Percentiles rank a stretch among this genome's conserved stretches.
Evolutionary conservation across 495 filamentous ascomycete genomes (phyloP).

Genomic region (Talaromyces adpressus): DNA sequence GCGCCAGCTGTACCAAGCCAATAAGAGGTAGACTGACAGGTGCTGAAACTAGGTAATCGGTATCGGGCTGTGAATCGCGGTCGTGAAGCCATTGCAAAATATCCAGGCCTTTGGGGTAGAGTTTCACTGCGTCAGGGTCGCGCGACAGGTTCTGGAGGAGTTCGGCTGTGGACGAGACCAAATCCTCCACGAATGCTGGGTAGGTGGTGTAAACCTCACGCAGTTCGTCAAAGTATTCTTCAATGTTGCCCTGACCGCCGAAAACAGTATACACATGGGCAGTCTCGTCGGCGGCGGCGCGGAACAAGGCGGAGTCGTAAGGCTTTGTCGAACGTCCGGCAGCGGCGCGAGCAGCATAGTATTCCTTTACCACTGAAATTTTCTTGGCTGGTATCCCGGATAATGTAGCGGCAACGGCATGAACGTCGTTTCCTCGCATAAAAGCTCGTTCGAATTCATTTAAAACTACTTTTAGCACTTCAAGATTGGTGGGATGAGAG

Average conservation of each 20-base stretch:
- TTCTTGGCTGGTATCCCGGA: constrained; percentile 89
- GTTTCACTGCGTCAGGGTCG: constrained; percentile 82
- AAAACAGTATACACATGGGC: constrained; percentile 87
- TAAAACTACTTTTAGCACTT: constrained; percentile 80
- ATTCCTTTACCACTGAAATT: constrained; percentile 74
- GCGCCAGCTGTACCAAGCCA: constrained; percentile 87
- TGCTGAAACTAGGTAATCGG: constrained; percentile 92
- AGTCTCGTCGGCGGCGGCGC: constrained; percentile 71
- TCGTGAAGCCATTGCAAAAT: constrained; percentile 87
- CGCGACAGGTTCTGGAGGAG: constrained; percentile 77
- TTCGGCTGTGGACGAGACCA: constrained; percentile 70
- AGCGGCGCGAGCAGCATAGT: constrained; percentile 83
- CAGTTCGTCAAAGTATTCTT: constrained; percentile 98
- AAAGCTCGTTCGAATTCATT: constrained; percentile 96
- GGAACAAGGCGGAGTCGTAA: constrained; percentile 88
- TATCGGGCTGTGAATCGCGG: constrained; percentile 81
- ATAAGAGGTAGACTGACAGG: constrained; percentile 97
- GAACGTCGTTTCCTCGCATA: constrained; percentile 91
- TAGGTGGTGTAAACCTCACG: constrained; percentile 87
- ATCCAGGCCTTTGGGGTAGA: constrained; percentile 93
- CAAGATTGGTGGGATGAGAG: constrained; percentile 70
- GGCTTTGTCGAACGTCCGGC: constrained; percentile 74
- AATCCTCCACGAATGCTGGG: constrained; percentile 77
- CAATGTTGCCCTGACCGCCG: constrained; percentile 98
- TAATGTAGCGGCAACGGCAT: constrained; percentile 75